A percentile compares a stretch with the other conserved stretches of the same genome.
These are phyloP conservation scores for Streptanthus diversifolius DNA, from an alignment of 345 rosid species.

Conservation along the genomic window DNA sequence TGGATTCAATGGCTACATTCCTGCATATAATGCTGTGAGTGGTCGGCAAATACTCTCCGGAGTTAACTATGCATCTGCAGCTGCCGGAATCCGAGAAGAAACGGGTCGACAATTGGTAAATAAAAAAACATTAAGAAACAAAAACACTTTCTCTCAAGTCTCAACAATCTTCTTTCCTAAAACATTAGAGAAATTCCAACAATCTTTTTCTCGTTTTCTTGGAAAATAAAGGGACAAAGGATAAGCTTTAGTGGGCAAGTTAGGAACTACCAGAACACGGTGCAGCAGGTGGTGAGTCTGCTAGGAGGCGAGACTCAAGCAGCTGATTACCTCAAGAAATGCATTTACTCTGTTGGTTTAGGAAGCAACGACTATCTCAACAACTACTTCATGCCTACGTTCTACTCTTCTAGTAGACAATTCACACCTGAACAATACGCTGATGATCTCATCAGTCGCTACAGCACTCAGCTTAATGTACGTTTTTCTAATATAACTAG, in stretches of 20 bases:
- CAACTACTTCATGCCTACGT: constrained; percentile 83
- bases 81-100: constrained; percentile 54
- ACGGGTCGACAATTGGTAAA: constrained; percentile 42
- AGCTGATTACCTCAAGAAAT: constrained; percentile 57
- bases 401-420: constrained; percentile 52
- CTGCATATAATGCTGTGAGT: constrained; percentile 48
- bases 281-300: constrained; percentile 49
- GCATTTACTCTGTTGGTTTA: constrained; percentile 73
- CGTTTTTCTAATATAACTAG: not conserved
- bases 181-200: not conserved
- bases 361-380: constrained; percentile 97
- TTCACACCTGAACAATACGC: constrained; percentile 70
- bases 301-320: constrained; percentile 59
- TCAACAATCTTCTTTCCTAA: not conserved
- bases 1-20: constrained; percentile 58
- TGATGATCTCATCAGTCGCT: constrained; percentile 52
- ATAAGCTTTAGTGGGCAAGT: constrained; percentile 55
- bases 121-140: not conserved
- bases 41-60: constrained; percentile 48
- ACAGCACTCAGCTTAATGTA: constrained; percentile 61
- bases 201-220: not conserved
- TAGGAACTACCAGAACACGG: constrained; percentile 60
- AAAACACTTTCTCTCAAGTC: not conserved
- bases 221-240: constrained; percentile 42
- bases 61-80: constrained; percentile 54